Evolutionary conservation across 345 rosid species (phyloP).

Genomic region (Gossypium anomalum): DNA sequence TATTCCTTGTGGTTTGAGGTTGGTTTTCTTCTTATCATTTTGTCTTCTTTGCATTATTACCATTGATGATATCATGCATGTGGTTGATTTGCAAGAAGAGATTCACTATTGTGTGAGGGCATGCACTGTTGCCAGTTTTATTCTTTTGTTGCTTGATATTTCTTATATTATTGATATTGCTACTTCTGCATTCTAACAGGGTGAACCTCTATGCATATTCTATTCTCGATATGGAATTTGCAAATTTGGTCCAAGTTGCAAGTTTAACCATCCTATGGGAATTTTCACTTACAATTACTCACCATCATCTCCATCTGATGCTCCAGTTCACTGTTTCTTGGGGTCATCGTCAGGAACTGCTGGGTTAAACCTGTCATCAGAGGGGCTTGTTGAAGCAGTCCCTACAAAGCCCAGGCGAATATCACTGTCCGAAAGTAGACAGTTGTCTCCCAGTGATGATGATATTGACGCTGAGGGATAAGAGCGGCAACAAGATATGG

Average conservation of each 20-base stretch:
- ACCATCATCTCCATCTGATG: slow-evolving; percentile 47
- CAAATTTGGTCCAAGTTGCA: slow-evolving; percentile 99
- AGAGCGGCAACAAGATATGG: slow-evolving; percentile 25
- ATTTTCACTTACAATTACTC: slow-evolving; percentile 58
- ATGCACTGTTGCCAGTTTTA: not conserved
- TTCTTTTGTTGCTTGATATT: not conserved
- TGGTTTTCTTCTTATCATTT: not conserved
- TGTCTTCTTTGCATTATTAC: not conserved
- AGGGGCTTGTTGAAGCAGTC: slow-evolving; percentile 68
- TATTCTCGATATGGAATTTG: slow-evolving; percentile 94
- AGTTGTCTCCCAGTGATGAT: slow-evolving; percentile 69
- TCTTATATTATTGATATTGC: slow-evolving; percentile 17
- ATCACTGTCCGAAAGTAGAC: slow-evolving; percentile 76
- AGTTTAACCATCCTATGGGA: slow-evolving; percentile 97
- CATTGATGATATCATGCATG: not conserved
- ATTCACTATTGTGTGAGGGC: not conserved
- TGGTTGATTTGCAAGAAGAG: not conserved
- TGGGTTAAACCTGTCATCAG: slow-evolving; percentile 45
- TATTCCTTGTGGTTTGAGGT: slow-evolving; percentile 3
- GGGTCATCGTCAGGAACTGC: slow-evolving; percentile 61
- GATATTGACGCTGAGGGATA: slow-evolving; percentile 60
- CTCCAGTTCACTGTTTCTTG: slow-evolving; percentile 42
- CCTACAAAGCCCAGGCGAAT: slow-evolving; percentile 51
- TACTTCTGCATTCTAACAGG: slow-evolving; percentile 42
- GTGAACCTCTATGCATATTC: slow-evolving; percentile 89